phyloP scores from a whole-genome alignment of 345 rosid genomes.

The Populus deltoides region DNA sequence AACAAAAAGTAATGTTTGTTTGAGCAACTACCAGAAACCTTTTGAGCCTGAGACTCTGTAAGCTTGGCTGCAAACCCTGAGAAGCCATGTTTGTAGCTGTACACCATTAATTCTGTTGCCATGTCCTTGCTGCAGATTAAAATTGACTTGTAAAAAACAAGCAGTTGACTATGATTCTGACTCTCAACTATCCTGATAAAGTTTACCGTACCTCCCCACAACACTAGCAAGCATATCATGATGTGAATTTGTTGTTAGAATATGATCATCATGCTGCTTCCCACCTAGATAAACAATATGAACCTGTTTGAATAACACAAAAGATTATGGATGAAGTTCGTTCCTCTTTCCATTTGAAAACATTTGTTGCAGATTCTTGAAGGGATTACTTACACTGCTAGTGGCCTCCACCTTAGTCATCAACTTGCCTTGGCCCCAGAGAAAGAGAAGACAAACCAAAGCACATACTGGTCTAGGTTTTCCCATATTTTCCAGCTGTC shows the following conservation, averaged over 20 bases:
- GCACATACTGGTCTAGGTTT: constrained; percentile 1
- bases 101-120: constrained; percentile 51
- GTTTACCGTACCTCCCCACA: constrained; percentile 50
- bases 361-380: neutral
- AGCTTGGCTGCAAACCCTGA: constrained; percentile 78
- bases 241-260: constrained; percentile 46
- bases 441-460: constrained; percentile 11
- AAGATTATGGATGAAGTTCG: neutral
- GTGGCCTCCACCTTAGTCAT: constrained; percentile 17
- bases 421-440: constrained; percentile 3
- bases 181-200: neutral
- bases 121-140: constrained; percentile 50
- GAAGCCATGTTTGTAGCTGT: constrained; percentile 71
- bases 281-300: constrained; percentile 64
- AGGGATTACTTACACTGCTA: constrained; percentile 18
- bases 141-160: constrained; percentile 3
- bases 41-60: constrained; percentile 51
- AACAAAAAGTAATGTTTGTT: neutral
- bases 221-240: constrained; percentile 56
- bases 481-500: constrained; percentile 10
- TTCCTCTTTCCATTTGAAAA: too few species aligned
- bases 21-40: constrained; percentile 41
- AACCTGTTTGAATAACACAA: constrained; percentile 35
- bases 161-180: neutral
- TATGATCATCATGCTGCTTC: constrained; percentile 42